These are phyloP conservation scores for Clonostachys byssicola DNA, from an alignment of 2,329 filamentous ascomycete genomes.

Conservation along the genomic window DNA sequence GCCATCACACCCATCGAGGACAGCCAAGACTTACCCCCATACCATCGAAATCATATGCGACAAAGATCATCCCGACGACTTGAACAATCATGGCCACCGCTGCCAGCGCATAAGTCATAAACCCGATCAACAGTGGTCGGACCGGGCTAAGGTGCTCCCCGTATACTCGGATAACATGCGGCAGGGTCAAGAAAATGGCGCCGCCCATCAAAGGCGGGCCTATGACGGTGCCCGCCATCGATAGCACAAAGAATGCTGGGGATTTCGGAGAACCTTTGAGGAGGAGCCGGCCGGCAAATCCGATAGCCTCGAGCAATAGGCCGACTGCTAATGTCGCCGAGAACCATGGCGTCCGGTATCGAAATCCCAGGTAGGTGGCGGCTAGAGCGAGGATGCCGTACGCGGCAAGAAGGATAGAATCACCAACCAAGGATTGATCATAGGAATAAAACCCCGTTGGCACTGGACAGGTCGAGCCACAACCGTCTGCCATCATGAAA, in stretches of 20 bases:
- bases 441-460: conserved; percentile 29
- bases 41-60: conserved; percentile 23
- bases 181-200: conserved; percentile 37
- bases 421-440: conserved; percentile 28
- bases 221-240: conserved; percentile 38
- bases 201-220: conserved; percentile 40
- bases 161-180: conserved; percentile 41
- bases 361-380: conserved; percentile 28
- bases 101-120: conserved; percentile 25
- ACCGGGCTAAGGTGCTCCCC: conserved; percentile 33
- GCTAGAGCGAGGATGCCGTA: conserved; percentile 34
- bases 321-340: conserved; percentile 31
- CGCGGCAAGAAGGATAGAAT: conserved; percentile 29
- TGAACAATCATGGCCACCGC: conserved; percentile 28
- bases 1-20: background rate
- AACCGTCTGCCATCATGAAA: conserved; percentile 26
- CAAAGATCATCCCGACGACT: conserved; percentile 33
- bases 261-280: conserved; percentile 25
- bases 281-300: conserved; percentile 40
- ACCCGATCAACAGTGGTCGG: conserved; percentile 23
- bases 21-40: conserved; percentile 23
- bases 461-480: conserved; percentile 27
- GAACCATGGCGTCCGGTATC: conserved; percentile 33
- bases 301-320: conserved; percentile 35
- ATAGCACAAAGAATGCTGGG: conserved; percentile 34